These are phyloP conservation scores for Debaryomycetaceae sp. DNA, from an alignment of 1,139 yeast species.

Conservation along the genomic window DNA sequence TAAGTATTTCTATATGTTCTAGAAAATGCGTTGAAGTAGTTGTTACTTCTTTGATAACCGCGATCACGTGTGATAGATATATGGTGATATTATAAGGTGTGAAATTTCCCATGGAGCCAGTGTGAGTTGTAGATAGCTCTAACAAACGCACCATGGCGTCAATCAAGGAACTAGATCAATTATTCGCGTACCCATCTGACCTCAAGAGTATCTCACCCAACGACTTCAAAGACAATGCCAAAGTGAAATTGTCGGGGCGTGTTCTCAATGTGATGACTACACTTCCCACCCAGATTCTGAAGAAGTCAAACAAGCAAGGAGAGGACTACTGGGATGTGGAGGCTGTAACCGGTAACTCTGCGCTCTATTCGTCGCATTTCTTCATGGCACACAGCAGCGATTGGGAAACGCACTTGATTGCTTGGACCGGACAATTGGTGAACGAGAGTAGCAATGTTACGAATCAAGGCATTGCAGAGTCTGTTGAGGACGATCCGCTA, in stretches of 20 bases:
- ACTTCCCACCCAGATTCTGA: conserved; percentile 60
- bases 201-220: conserved; percentile 27
- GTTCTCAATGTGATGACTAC: conserved; percentile 66
- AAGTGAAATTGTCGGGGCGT: conserved; percentile 53
- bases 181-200: conserved; percentile 15
- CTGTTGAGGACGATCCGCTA: conserved; percentile 53
- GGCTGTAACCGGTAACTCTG: conserved; percentile 79
- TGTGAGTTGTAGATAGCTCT: neutral
- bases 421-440: conserved; percentile 92
- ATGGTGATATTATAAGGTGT: neutral
- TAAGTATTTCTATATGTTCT: neutral
- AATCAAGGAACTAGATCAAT: conserved; percentile 7
- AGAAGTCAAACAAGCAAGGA: conserved; percentile 27
- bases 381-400: conserved; percentile 62
- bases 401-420: conserved; percentile 87
- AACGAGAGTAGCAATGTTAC: conserved; percentile 23
- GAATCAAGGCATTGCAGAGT: conserved; percentile 10
- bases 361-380: conserved; percentile 71
- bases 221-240: conserved; percentile 22
- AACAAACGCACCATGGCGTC: conserved; percentile 2
- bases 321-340: conserved; percentile 49
- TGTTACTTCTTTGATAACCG: neutral
- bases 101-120: neutral
- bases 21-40: neutral
- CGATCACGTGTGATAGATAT: neutral